Evolutionary conservation across 495 filamentous ascomycete genomes (phyloP).

Genomic region (Aspergillus sparsus): DNA sequence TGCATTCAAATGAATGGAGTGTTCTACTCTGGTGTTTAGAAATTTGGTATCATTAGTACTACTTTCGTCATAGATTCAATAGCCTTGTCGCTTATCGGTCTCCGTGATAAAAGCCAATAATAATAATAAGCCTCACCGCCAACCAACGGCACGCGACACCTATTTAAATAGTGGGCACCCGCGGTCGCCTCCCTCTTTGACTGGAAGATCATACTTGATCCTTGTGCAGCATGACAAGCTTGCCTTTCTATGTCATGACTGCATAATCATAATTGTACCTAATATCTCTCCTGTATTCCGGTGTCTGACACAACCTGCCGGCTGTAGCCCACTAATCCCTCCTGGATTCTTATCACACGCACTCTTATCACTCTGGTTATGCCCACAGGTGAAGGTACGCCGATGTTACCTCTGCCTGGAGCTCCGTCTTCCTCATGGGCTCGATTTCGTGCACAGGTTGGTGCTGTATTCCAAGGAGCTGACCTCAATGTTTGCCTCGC

Average conservation of each 20-base stretch:
- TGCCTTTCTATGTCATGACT: conserved; percentile 8
- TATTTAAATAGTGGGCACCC: not conserved
- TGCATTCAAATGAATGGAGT: no score
- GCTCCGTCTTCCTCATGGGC: conserved; percentile 74
- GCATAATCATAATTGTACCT: conserved; percentile 3
- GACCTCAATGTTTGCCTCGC: conserved; percentile 74
- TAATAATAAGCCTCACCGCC: conserved; percentile 11
- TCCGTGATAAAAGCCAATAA: not conserved
- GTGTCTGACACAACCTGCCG: not conserved
- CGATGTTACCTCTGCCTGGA: conserved; percentile 69
- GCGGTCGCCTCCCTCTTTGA: not conserved
- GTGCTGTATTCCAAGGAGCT: conserved; percentile 61
- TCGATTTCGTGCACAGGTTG: conserved; percentile 65
- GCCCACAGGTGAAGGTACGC: conserved; percentile 27
- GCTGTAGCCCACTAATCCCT: conserved; percentile 22
- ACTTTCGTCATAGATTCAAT: no score
- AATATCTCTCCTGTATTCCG: not conserved
- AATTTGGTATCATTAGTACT: no score
- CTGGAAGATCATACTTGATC: not conserved
- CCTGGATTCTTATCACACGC: not conserved
- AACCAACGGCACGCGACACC: conserved; percentile 10
- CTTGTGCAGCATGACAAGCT: not conserved
- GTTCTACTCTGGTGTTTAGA: no score
- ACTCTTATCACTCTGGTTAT: conserved; percentile 22
- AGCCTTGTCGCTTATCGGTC: no score